Evolutionary conservation across 2,329 filamentous ascomycete species (phyloP), one percentile per base, ranked within the genome.

Genomic region (Rhynchosporium agropyri): DNA sequence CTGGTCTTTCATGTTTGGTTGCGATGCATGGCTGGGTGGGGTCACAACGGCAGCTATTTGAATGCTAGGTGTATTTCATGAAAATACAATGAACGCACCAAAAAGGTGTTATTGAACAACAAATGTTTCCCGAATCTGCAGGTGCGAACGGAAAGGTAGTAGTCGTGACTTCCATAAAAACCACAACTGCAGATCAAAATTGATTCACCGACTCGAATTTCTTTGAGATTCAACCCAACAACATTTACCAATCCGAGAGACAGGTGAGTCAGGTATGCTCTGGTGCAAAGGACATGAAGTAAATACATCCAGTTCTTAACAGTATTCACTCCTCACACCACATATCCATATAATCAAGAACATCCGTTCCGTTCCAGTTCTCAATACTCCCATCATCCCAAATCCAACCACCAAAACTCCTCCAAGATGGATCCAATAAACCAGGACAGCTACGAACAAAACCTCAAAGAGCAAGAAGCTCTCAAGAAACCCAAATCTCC

Each of bases 21-120:
- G 67, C 66, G 66, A 66, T 63, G 71, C 68, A 68, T 71, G 66
- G 67, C 58, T 71, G 71, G 51, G 51, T 54, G 60, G 62, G 66
- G 66, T 63, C 65, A 72, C 70, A 70, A 70, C 70, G 67, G 71
- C 71, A 69, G 63, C 62, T 65, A 68, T 62, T 61, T 66, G 65
- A 59, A 70, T 69, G 65, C 71, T 69, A 73, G 71, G 70, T 74
- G 71, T 75, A 74, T 73, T 72, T 71, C 71, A 74, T 70, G 72
- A 75, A 75, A 74, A 73, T 69, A 45, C 73, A 74, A 74, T 68
- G 67, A 66, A 64, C 69, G 68, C 63, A 68, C 63, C 63, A 64
- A 66, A 48, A 53, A 42, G 55, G 59, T 60, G 50, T 60, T 59
- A 29, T 51, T 59, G 33, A 36, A 36, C 46, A 53, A 60, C 36